Evolutionary conservation across 352 stramenopile species (phyloP), one percentile per base, ranked within the genome.

Genomic region (Pythium insidiosum): DNA sequence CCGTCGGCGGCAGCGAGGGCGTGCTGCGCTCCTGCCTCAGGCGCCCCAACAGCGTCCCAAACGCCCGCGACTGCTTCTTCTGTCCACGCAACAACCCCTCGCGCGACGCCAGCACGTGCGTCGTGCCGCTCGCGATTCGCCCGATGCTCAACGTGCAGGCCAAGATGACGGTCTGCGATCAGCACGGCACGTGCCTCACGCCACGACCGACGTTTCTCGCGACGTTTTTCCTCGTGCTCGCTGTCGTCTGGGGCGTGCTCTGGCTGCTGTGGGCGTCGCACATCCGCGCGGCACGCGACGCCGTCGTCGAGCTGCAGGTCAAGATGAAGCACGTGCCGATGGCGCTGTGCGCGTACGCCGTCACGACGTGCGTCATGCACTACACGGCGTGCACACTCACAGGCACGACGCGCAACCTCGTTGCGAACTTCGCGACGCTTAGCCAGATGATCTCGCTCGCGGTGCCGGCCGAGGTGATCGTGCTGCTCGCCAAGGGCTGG

Each of bases 401-500:
- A 15, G 70, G 67, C 37, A 76, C 63, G 4, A 53, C 55, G 11
- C 52, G 49, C 13, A 66, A 56, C 12, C 45, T 78, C 26, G 39
- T 79, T 4, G 31, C 53, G 6, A 75, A 84, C 37, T 13, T 37
- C 3, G 46, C 60, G 11, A 61, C 76, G 1, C 36, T 81, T 20
- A 55, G 62, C 16, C 61, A 75, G 19, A 25, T 85, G 4, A 55
- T 63, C 7, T 65, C 67, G n/a, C 41, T 83, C 0, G 61, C 70
- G 0, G 58, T 77, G 21, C 62, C 70, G 4, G 66, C 58, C 6
- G 70, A 84, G 38, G 46, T 74, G 16, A 23, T 84, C 3, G 42
- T 84, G n/a, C 25, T 84, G 24, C 66, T 84, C 6, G 70, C 73
- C 9, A 84, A 84, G 38, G 73, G 73, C 16, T 86, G 73, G 73